phyloP scores from a whole-genome alignment of 2,329 filamentous ascomycete genomes.

The Aspergillus transmontanensis region DNA sequence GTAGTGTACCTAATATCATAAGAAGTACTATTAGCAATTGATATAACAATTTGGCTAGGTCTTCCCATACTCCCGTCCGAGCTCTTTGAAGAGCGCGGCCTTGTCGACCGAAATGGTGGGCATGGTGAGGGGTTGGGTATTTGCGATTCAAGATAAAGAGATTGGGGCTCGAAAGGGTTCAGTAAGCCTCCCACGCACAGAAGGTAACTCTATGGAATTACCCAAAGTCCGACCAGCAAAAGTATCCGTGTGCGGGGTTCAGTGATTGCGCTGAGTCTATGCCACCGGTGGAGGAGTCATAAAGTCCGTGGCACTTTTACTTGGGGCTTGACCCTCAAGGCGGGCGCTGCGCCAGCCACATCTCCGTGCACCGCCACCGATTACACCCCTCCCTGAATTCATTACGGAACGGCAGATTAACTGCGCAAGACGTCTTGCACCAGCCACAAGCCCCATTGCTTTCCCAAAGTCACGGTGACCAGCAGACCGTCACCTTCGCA shows the following conservation, averaged over 20 bases:
- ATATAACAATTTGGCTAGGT: background rate
- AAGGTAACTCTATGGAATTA: background rate
- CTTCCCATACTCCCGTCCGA: conserved; percentile 76
- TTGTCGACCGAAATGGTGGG: conserved; percentile 97
- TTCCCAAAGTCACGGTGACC: conserved; percentile 8
- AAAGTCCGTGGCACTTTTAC: conserved; percentile 16
- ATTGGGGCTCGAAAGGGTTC: background rate
- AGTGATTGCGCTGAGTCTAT: background rate
- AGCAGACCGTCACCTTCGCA: conserved; percentile 18
- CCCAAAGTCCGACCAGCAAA: background rate
- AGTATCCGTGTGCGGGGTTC: background rate
- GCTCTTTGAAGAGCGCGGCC: conserved; percentile 88
- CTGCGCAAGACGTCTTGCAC: conserved; percentile 13
- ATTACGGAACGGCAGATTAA: background rate
- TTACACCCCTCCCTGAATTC: conserved; percentile 25
- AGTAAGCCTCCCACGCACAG: conserved; percentile 10
- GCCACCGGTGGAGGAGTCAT: conserved; percentile 5
- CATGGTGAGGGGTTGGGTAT: conserved; percentile 61
- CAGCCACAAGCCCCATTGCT: conserved; percentile 29
- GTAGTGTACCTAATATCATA: conserved; percentile 70
- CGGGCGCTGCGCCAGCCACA: conserved; percentile 25
- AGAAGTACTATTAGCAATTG: conserved; percentile 19
- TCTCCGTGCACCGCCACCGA: conserved; percentile 32
- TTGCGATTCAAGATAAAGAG: conserved; percentile 21
- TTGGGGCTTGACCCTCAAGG: conserved; percentile 26